Base-by-base conservation (phyloP, 495 filamentous ascomycete species). In the Bacidia gigantensis region DNA sequence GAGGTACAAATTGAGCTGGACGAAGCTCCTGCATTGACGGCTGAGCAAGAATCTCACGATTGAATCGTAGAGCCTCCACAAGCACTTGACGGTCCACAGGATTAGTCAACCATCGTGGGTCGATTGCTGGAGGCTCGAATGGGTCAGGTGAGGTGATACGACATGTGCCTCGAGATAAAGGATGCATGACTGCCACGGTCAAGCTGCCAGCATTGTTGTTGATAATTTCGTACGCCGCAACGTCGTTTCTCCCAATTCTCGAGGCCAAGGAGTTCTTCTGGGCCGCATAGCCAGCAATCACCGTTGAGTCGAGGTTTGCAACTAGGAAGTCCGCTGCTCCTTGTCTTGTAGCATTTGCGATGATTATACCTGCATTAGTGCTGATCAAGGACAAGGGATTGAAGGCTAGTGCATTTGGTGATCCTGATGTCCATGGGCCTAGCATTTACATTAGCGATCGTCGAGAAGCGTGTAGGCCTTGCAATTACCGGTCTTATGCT, bases 31-130 rank as follows among this genome's bases (percentile, higher is more conserved):
- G 26, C 62, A 65, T 64, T 3, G 62, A 52, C 22, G 59, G 59
- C 18, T 63, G 57, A 11, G 58, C 59, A 32, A 64, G 50, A 10
- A 65, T 62, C 26, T 49, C 44, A 18, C 59, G 56, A 46, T 62
- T 62, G 55, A 62, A 62, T 2, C 54, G 32, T 14, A 60, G n/a
- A 23, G 60, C 60, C 45, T 62, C 60, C 7, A 62, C 50, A 0
- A 73, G 64, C 2, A 69, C 50, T 24, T 70, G 63, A 22, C 65
- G 55, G 45, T 72, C 69, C 3, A 68, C 67, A 21, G 58, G 56
- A 47, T 71, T 66, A 12, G 62, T 61, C 17, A 63, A 52, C 22
- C 65, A 64, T 10, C 58, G 54, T 10, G 62, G 58, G 32, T 72
- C 62, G 12, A 70, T 62, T 1, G 42, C 51, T 0, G 70, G 64